Base-by-base conservation (phyloP, 2,329 filamentous ascomycete genomes). In the Elsinoe perseae region DNA sequence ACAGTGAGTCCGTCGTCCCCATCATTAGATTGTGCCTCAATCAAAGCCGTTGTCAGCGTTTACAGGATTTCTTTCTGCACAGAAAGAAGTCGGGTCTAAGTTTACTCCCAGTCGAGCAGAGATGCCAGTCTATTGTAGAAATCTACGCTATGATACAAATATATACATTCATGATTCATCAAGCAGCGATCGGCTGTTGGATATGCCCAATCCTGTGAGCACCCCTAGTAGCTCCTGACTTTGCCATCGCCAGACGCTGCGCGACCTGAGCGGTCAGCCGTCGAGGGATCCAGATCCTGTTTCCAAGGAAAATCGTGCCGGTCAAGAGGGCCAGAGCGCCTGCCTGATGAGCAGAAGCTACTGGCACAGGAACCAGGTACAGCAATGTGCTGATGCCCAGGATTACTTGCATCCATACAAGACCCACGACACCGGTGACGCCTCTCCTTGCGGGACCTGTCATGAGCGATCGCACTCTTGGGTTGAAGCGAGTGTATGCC, bases 321-420 rank as follows among this genome's bases (percentile, higher is more conserved):
- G 89, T 95, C 59, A 98, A 73, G 18, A 98, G 75, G 1, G 88
- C 89, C 62, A 98, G 73, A 58, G 85, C 88, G 36, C 93, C 92
- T 1, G 93, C 93, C 73, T 98, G 93, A 71, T 98, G 93, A 6
- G 89, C 84, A 2, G 92, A 90, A 0, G 92, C 93, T 8, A 98
- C 76, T 60, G 86, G 85, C 2, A 86, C 86, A 3, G 95, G 93
- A 0, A 98, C 91, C 69, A 98, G 85, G 74, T 96, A 97, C 65
- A 95, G 85, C 59, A 98, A 78, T 0, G 93, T 98, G 61, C 80
- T 83, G 69, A 98, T 95, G 21, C 93, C 93, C 4, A 98, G 80
- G 0, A 83, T 77, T 23, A 89, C 91, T 73, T 98, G 93, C 62
- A 95, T 60, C 57, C 80, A 81, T 1, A 87, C 89, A 16, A 96